Evolutionary conservation across 2,329 filamentous ascomycete genomes (phyloP), one percentile per base, ranked within the genome.

Genomic region (Colletotrichum tropicicola): DNA sequence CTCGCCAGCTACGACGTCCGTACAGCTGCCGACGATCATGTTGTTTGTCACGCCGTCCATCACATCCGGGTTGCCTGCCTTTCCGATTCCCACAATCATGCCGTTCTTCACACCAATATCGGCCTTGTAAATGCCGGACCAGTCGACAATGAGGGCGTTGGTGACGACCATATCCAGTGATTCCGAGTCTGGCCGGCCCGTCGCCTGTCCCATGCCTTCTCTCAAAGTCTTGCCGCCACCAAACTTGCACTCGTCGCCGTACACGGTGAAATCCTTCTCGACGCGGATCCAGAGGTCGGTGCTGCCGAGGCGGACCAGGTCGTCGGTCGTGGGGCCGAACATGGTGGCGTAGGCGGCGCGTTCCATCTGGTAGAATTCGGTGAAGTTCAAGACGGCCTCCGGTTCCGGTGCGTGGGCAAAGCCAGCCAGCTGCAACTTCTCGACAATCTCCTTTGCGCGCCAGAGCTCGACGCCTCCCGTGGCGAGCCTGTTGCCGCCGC

Each of bases 51-150:
- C 93, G 5, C 92, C 92, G 30, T 96, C 91, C 95, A 98, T 98
- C 48, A 97, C 89, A 78, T 98, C 95, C n/a, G 95, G 95, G 73
- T 98, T 98, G 19, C 95, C 95, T 15, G 95, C 93, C 79, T 98
- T 98, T 65, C 95, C 95, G 70, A 98, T 95, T 0, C 89, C 95
- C 27, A 91, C 90, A 72, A 98, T 98, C 39, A 91, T 75, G 2
- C 95, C 94, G 70, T 94, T 79, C 77, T 97, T 97, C 76, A 98
- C 90, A 27, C 95, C 95, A 74, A 98, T 97, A 76, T 98, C 95
- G 6, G 94, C 95, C 81, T 98, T 98, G 84, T 93, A 97, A 73
- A 98, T 97, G 49, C 95, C 95, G 1, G 87, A 91, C 87, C 91
- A 97, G 80, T 98, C 95, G 19, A 98, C 85, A 37, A 98, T 91